A percentile compares a stretch with the other conserved stretches of the same genome.
Conservation (phyloP, 768 basidiomycete genomes). For the Cystobasidium ongulense region DNA sequence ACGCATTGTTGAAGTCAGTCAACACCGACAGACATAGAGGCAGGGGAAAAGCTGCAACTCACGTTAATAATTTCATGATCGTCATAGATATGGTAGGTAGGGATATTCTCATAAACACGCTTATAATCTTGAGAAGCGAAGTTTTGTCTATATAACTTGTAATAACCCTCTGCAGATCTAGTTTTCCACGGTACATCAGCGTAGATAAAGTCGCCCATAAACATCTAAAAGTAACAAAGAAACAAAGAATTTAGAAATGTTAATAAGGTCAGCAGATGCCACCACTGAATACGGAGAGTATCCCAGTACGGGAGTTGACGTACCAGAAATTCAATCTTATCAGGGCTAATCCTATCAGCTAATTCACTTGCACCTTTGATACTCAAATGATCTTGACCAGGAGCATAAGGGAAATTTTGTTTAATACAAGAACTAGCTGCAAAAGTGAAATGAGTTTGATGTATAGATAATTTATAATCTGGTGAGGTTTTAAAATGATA, state of each 20-base stretch:
- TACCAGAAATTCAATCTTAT: slow-evolving; percentile 53
- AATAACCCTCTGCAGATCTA: slow-evolving; percentile 52
- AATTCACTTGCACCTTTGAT: slow-evolving; percentile 41
- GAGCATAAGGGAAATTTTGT: slow-evolving; percentile 64
- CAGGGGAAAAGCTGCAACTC: background rate
- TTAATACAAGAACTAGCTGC: slow-evolving; percentile 60
- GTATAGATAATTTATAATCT: slow-evolving; percentile 54
- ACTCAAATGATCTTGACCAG: slow-evolving; percentile 33
- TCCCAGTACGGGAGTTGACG: slow-evolving; percentile 7
- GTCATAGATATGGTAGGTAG: slow-evolving; percentile 51
- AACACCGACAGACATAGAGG: background rate
- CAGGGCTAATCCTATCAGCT: slow-evolving; percentile 30
- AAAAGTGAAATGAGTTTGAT: slow-evolving; percentile 56
- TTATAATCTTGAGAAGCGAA: slow-evolving; percentile 60
- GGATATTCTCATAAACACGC: slow-evolving; percentile 61
- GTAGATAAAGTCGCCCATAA: slow-evolving; percentile 57
- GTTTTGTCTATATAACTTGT: slow-evolving; percentile 60
- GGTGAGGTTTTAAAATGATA: slow-evolving; percentile 66
- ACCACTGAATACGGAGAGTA: no score
- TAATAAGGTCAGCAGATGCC: background rate
- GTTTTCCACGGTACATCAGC: slow-evolving; percentile 61
- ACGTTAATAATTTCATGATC: slow-evolving; percentile 53
- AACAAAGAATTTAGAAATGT: background rate
- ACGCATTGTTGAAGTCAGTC: slow-evolving; percentile 37
- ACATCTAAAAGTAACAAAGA: background rate